Evolutionary conservation across 371 early-diverging fungal species (phyloP), one percentile per base, ranked within the genome.

Genomic region (Rhizopus stolonifer): DNA sequence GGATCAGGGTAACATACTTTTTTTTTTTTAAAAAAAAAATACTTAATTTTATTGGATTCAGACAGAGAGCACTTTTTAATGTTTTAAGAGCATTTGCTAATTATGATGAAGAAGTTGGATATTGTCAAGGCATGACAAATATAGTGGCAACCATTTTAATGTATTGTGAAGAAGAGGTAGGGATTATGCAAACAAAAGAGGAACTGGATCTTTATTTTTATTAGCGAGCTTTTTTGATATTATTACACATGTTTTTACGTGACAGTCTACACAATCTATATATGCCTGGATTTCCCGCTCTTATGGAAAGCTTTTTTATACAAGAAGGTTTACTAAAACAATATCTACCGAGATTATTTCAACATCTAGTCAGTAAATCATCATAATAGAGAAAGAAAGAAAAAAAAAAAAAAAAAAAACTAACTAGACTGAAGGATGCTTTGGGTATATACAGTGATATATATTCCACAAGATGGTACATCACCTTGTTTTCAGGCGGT

Each of bases 101-200:
- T 52, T 92, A 87, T 49, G 95, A 96, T 69, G 52, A 74, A 15
- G 90, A 89, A 50, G 89, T 96, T 18, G 96, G 98, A 4, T 92
- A 96, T 65, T 96, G 96, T 61, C 96, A 97, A 77, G 96, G 96
- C 7, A 87, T 96, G 75, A 83, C 94, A 5, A 95, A 91, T 58
- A 78, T 97, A n/a, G 93, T 82, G 0, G 94, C 93, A 1, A 89
- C 91, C 9, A 65, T 97, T 68, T 70, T 96, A 50, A 77, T 92
- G 62, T 92, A 92, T 66, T 94, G 89, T 83, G 89, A 93, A 44
- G 95, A 94, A 56, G 97, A 94, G 80, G 92, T 81, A 68, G 46
- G 23, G 38, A 18, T 2, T 38, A 5, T 34, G 24, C 10, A 10
- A n/a, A 43, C 11, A 36, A 33, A 7, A 38, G 23, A 18, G 26